phyloP scores from a whole-genome alignment of 306 rosid genomes.

The Trifolium dubium region DNA sequence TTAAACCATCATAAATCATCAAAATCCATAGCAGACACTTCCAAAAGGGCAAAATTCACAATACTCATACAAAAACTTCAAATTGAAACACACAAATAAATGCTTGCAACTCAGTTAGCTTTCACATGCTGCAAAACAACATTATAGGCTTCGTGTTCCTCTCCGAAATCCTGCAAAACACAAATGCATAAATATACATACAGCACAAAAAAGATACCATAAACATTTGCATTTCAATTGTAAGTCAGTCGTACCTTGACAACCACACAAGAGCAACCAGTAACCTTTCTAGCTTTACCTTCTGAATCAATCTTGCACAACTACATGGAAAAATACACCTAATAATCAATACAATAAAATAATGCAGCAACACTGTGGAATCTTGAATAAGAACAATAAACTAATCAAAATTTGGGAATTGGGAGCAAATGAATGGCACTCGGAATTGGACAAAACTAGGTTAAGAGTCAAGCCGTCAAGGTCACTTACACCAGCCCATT shows the following conservation, averaged over 20 bases:
- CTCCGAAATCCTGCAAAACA: conserved; percentile 17
- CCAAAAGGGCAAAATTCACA: neutral
- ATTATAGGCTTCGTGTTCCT: conserved; percentile 26
- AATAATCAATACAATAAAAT: neutral
- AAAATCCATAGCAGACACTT: neutral
- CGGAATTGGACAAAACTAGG: neutral
- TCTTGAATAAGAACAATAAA: neutral
- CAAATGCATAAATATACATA: neutral
- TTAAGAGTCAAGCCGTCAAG: neutral
- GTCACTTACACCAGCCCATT: conserved; percentile 29
- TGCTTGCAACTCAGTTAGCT: conserved; percentile 13
- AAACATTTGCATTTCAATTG: neutral
- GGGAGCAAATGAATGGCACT: neutral
- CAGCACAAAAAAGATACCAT: neutral
- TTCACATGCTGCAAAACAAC: conserved; percentile 28
- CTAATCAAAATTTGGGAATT: neutral
- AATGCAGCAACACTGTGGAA: neutral
- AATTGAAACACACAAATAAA: neutral
- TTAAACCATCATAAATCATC: neutral
- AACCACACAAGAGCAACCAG: conserved; percentile 15
- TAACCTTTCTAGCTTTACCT: conserved; percentile 26
- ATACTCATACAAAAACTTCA: neutral
- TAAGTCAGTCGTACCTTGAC: neutral
- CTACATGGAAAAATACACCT: neutral
- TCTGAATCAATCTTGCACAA: conserved; percentile 23